phyloP scores from a whole-genome alignment of 129 eudicot genomes.

The Flaveria linearis region DNA sequence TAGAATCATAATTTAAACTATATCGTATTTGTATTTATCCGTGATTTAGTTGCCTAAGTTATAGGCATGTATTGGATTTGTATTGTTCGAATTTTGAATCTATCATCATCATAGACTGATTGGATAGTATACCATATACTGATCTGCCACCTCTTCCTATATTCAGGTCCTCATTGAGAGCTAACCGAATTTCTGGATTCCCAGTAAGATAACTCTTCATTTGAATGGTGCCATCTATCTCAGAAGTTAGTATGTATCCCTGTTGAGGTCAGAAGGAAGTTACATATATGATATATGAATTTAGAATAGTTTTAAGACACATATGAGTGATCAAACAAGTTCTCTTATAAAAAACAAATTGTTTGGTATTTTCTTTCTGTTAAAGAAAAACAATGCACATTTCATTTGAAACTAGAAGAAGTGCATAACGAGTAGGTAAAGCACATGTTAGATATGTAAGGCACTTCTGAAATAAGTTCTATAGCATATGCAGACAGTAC shows the following conservation, averaged over 20 bases:
- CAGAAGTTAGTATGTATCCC: slow-evolving; percentile 95
- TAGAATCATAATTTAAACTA: no score
- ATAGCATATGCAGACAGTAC: background rate
- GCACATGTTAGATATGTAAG: slow-evolving; percentile 12
- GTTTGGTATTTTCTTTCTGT: slow-evolving; percentile 14
- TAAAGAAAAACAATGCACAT: background rate
- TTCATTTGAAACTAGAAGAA: background rate
- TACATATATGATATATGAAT: background rate
- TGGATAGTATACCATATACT: slow-evolving; percentile 56
- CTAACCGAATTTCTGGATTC: slow-evolving; percentile 93
- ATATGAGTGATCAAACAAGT: background rate
- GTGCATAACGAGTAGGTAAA: background rate
- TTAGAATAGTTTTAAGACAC: background rate
- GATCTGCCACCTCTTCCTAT: slow-evolving; percentile 86
- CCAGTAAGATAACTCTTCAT: slow-evolving; percentile 98
- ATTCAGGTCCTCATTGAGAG: slow-evolving; percentile 83
- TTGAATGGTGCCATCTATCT: slow-evolving; percentile 97
- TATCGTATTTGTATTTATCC: no score
- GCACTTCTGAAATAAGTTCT: background rate
- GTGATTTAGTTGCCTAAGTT: no score
- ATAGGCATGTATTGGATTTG: no score
- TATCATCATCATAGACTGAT: background rate
- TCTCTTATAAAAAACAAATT: background rate
- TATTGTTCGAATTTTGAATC: no score
- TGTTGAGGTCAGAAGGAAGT: slow-evolving; percentile 35